A percentile compares a stretch with the other conserved stretches of the same genome.
These are phyloP conservation scores for Pleurotus tuber-regium DNA, from an alignment of 768 basidiomycete genomes.

Conservation along the genomic window DNA sequence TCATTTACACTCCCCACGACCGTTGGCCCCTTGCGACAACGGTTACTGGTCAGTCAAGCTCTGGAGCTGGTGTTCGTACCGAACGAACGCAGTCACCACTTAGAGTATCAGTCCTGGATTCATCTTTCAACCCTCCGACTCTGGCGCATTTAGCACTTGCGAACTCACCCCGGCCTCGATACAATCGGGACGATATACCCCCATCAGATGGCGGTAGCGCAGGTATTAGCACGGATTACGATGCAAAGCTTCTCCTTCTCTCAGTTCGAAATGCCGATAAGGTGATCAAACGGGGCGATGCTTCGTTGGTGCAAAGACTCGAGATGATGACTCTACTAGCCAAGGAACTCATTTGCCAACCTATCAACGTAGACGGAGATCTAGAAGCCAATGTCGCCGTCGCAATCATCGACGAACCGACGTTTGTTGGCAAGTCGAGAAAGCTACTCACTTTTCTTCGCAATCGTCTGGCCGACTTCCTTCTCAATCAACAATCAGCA, in stretches of 20 bases:
- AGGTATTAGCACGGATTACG: slow-evolving; percentile 40
- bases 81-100: slow-evolving; percentile 24
- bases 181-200: not conserved
- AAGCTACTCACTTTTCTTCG: slow-evolving; percentile 52
- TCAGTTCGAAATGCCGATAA: slow-evolving; percentile 91
- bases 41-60: slow-evolving; percentile 1
- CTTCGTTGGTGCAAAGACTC: slow-evolving; percentile 71
- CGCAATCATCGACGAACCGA: slow-evolving; percentile 83
- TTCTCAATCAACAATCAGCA: slow-evolving; percentile 7
- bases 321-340: slow-evolving; percentile 85
- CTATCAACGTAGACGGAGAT: slow-evolving; percentile 11
- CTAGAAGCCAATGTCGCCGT: slow-evolving; percentile 58
- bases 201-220: slow-evolving; percentile 6
- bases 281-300: slow-evolving; percentile 62
- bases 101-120: slow-evolving; percentile 77
- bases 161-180: slow-evolving; percentile 34
- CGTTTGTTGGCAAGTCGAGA: slow-evolving; percentile 80
- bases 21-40: slow-evolving; percentile 58
- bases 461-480: slow-evolving; percentile 26
- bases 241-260: slow-evolving; percentile 75
- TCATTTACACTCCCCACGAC: slow-evolving; percentile 58
- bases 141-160: slow-evolving; percentile 80
- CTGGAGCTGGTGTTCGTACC: not conserved
- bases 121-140: slow-evolving; percentile 93
- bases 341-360: slow-evolving; percentile 31